A percentile compares a stretch with the other conserved stretches of the same genome.
These are phyloP conservation scores for Talaromyces funiculosus DNA, from an alignment of 2,329 filamentous ascomycete genomes.

Conservation along the genomic window DNA sequence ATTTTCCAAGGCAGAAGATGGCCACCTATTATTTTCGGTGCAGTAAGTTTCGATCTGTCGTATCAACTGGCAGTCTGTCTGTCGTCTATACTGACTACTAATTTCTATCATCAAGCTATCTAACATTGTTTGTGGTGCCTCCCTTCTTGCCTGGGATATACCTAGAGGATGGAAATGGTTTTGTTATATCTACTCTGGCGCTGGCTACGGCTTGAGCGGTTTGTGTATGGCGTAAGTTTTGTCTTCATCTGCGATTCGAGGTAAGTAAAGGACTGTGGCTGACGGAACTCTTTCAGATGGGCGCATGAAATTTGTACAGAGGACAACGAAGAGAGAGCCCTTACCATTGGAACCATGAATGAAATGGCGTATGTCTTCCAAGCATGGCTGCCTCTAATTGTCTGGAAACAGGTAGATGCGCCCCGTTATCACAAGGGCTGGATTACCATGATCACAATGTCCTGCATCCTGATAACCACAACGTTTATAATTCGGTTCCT, in stretches of 20 bases:
- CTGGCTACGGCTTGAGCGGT: constrained; percentile 44
- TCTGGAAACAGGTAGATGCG: constrained; percentile 61
- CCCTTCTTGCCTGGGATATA: constrained; percentile 47
- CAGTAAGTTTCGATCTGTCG: constrained; percentile 43
- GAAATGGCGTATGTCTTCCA: constrained; percentile 65
- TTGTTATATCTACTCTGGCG: constrained; percentile 53
- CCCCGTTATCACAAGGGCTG: constrained; percentile 58
- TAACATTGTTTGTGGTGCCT: constrained; percentile 42
- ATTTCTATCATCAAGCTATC: constrained; percentile 20
- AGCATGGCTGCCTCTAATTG: constrained; percentile 61
- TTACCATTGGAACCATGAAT: constrained; percentile 63
- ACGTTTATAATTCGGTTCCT: constrained; percentile 45
- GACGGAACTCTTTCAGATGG: constrained; percentile 34
- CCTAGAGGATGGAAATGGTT: constrained; percentile 57
- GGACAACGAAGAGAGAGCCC: constrained; percentile 60
- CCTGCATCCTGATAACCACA: constrained; percentile 46
- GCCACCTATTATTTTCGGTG: constrained; percentile 59
- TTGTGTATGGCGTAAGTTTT: constrained; percentile 45
- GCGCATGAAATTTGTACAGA: constrained; percentile 51
- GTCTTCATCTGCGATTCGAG: neutral
- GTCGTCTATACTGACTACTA: neutral
- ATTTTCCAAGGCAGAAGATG: constrained; percentile 56
- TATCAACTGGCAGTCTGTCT: constrained; percentile 27
- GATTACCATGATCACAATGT: constrained; percentile 49
- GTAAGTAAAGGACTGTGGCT: neutral